Evolutionary conservation across 2,329 filamentous ascomycete genomes (phyloP).

Genomic region (Daldinia eschscholtzii): DNA sequence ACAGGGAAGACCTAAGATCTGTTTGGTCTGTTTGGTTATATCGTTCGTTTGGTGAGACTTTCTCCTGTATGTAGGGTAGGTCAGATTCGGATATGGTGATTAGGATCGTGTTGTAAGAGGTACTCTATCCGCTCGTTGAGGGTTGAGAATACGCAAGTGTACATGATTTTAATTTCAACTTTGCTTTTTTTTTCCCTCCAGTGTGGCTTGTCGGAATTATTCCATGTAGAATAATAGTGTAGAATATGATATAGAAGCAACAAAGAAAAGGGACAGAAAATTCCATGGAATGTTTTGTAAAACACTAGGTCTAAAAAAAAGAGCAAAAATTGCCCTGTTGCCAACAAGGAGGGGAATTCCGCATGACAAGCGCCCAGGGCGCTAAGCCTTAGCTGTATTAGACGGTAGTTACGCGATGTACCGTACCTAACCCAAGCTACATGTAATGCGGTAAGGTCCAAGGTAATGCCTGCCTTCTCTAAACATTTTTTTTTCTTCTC

Average conservation of each 20-base stretch:
- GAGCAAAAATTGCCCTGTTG: slow-evolving; percentile 14
- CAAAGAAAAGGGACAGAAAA: slow-evolving; percentile 36
- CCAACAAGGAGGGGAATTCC: slow-evolving; percentile 29
- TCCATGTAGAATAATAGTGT: background rate
- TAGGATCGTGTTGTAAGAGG: slow-evolving; percentile 15
- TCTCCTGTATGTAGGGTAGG: slow-evolving; percentile 16
- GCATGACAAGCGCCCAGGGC: slow-evolving; percentile 33
- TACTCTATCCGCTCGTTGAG: slow-evolving; percentile 5
- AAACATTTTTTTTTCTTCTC: slow-evolving; percentile 2
- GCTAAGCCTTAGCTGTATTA: slow-evolving; percentile 25
- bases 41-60: slow-evolving; percentile 19
- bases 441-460: background rate
- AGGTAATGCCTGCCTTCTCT: background rate
- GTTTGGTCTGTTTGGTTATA: slow-evolving; percentile 22
- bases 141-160: background rate
- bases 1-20: slow-evolving; percentile 34
- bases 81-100: slow-evolving; percentile 21
- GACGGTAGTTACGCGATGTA: background rate
- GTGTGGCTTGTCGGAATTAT: slow-evolving; percentile 2
- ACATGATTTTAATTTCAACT: background rate
- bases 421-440: slow-evolving; percentile 5
- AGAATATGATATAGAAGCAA: slow-evolving; percentile 27
- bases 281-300: slow-evolving; percentile 37
- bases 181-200: background rate
- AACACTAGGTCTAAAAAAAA: slow-evolving; percentile 17